Percentiles rank a stretch among this genome's conserved stretches.
These are phyloP conservation scores for Leucaena leucocephala DNA, from an alignment of 306 rosid species.

Conservation along the genomic window DNA sequence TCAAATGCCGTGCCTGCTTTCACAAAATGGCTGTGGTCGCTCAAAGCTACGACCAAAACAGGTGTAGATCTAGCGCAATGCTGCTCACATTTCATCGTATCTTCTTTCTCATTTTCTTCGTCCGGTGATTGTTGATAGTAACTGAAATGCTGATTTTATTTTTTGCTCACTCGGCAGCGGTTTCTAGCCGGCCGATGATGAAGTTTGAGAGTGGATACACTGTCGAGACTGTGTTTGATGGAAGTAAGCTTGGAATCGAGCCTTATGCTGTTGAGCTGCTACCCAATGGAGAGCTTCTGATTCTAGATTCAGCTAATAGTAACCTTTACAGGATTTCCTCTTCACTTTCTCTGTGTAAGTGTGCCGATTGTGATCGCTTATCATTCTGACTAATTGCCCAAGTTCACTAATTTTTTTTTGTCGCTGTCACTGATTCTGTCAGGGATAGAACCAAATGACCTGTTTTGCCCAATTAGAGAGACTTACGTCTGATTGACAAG, in stretches of 20 bases:
- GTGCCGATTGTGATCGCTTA: conserved; percentile 23
- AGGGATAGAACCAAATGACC: neutral
- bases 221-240: conserved; percentile 97
- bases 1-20: conserved; percentile 69
- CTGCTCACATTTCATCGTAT: conserved; percentile 8
- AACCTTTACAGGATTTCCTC: conserved; percentile 80
- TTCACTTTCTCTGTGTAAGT: conserved; percentile 90
- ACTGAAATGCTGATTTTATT: conserved; percentile 32
- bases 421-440: neutral
- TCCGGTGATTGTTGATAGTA: conserved; percentile 20
- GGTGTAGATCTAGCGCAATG: conserved; percentile 63
- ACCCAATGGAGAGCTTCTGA: conserved; percentile 83
- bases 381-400: conserved; percentile 26
- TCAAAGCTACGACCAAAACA: conserved; percentile 72
- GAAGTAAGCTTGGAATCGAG: conserved; percentile 94
- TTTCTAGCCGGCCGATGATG: conserved; percentile 78
- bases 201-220: conserved; percentile 88
- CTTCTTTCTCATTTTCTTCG: neutral
- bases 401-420: neutral
- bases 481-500: neutral
- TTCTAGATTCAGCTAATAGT: conserved; percentile 83
- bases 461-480: conserved; percentile 26
- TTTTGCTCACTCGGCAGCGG: conserved; percentile 48
- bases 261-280: conserved; percentile 85
- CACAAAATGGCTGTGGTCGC: conserved; percentile 80